These are phyloP conservation scores for Neurospora crassa DNA, from an alignment of 2,329 filamentous ascomycete species.

Conservation along the genomic window DNA sequence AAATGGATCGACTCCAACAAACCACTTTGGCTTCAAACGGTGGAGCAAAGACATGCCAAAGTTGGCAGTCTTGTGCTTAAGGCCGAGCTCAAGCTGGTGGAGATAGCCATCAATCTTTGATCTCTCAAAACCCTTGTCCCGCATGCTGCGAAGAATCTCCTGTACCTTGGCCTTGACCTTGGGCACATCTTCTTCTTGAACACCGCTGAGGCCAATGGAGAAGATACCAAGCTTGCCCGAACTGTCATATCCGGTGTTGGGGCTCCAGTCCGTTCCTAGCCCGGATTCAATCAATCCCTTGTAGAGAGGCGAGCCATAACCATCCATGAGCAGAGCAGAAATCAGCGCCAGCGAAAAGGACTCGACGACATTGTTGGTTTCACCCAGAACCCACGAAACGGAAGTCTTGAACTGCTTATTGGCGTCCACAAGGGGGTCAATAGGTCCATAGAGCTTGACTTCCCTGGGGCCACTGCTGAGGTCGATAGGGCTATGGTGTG, in stretches of 20 bases:
- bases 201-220: conserved; percentile 84
- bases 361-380: conserved; percentile 74
- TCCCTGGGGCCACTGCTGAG: conserved; percentile 56
- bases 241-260: conserved; percentile 85
- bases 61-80: conserved; percentile 94
- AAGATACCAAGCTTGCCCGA: conserved; percentile 73
- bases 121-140: conserved; percentile 71
- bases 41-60: conserved; percentile 91
- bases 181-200: conserved; percentile 67
- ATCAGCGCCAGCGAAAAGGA: conserved; percentile 79
- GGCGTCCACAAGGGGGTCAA: conserved; percentile 76
- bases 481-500: conserved; percentile 67
- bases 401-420: conserved; percentile 92
- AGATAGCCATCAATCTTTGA: conserved; percentile 89
- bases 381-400: conserved; percentile 82
- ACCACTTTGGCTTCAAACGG: conserved; percentile 84
- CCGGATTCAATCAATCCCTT: conserved; percentile 80
- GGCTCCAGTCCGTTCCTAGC: conserved; percentile 85
- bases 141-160: conserved; percentile 59
- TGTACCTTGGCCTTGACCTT: conserved; percentile 68
- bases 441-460: conserved; percentile 67
- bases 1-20: conserved; percentile 89
- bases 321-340: conserved; percentile 78
- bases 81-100: conserved; percentile 82
- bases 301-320: conserved; percentile 91